Evolutionary conservation across 73 alveolate genomes (phyloP).

Genomic region (Paramecium octaurelia): DNA sequence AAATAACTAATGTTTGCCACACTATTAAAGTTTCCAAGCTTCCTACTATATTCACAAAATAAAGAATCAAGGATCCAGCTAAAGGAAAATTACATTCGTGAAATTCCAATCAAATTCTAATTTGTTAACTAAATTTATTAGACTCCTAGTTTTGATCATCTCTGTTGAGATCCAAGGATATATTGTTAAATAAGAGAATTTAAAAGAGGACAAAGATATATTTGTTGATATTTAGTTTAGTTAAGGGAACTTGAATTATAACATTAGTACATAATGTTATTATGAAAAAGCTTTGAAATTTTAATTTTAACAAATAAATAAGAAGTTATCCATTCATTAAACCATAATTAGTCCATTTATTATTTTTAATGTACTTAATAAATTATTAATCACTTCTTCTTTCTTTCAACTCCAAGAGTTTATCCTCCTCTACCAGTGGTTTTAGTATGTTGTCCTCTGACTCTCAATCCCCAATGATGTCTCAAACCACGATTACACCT

Average conservation of each 20-base stretch:
- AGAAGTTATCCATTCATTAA: background rate
- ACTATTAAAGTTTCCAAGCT: background rate
- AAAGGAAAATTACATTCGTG: too few relatives aligned
- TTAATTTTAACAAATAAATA: background rate
- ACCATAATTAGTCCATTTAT: conserved; percentile 9
- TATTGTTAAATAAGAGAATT: too few relatives aligned
- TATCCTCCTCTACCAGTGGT: conserved; percentile 99
- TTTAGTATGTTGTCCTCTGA: conserved; percentile 99
- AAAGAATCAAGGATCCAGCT: background rate
- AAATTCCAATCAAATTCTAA: background rate
- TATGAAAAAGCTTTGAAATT: background rate
- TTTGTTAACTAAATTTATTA: too few relatives aligned
- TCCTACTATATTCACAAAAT: too few relatives aligned
- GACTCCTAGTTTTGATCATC: too few relatives aligned
- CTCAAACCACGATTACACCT: conserved; percentile 96
- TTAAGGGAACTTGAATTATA: background rate
- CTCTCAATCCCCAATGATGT: conserved; percentile 97
- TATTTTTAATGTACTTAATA: conserved; percentile 15
- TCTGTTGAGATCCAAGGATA: too few relatives aligned
- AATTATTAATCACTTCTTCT: conserved; percentile 77
- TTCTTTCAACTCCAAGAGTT: conserved; percentile 97
- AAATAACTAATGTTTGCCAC: background rate
- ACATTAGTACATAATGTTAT: background rate
- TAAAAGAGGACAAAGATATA: too few relatives aligned
- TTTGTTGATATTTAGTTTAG: too few relatives aligned